Evolutionary conservation across 768 basidiomycete species (phyloP).

Genomic region (Leucosporidium yakuticum): DNA sequence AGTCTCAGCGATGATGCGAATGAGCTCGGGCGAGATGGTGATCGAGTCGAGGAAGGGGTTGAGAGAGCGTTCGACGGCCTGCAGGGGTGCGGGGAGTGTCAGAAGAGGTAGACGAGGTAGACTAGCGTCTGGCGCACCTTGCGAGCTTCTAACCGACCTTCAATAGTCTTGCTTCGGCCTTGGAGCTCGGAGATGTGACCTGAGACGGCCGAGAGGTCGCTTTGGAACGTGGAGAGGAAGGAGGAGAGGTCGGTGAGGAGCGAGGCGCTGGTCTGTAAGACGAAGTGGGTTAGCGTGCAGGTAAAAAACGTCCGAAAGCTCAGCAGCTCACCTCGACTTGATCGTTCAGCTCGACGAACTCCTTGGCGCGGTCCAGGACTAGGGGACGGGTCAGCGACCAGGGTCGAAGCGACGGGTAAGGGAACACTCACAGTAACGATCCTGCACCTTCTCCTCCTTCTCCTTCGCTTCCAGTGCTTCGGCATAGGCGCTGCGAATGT

Average conservation of each 20-base stretch:
- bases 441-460: constrained; percentile 1
- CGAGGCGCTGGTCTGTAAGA: constrained; percentile 67
- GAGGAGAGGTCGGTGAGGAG: constrained; percentile 80
- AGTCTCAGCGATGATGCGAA: constrained; percentile 72
- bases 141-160: constrained; percentile 73
- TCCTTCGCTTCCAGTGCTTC: neutral
- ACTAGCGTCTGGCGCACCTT: constrained; percentile 54
- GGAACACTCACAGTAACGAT: constrained; percentile 13
- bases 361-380: constrained; percentile 46
- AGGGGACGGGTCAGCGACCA: neutral
- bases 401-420: no score
- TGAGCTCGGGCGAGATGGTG: constrained; percentile 71
- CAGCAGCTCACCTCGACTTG: constrained; percentile 65
- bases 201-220: constrained; percentile 86
- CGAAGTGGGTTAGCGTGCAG: neutral
- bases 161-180: constrained; percentile 81
- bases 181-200: constrained; percentile 95
- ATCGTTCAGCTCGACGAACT: constrained; percentile 82
- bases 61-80: constrained; percentile 86
- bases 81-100: neutral
- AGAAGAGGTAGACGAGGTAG: neutral
- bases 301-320: neutral
- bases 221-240: constrained; percentile 92
- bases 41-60: constrained; percentile 73
- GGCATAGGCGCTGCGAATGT: constrained; percentile 14